These are phyloP conservation scores for Trametes elegans DNA, from an alignment of 768 basidiomycete species.

Conservation along the genomic window DNA sequence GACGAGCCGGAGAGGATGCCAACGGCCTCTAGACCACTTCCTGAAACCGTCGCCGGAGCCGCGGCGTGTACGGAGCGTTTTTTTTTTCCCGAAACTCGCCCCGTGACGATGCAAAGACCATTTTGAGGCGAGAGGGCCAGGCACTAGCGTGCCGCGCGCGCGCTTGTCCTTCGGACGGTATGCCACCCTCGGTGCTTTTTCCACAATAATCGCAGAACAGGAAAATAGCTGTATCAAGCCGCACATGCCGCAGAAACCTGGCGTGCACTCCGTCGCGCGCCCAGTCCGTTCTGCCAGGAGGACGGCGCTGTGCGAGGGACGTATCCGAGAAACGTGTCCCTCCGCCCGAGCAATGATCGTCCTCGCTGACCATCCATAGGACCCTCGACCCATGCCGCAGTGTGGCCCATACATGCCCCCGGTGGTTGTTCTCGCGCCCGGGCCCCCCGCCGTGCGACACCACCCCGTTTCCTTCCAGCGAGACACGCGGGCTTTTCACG, in stretches of 20 bases:
- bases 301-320: neutral
- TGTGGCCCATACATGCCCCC: slow-evolving; percentile 7
- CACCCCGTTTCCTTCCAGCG: slow-evolving; percentile 6
- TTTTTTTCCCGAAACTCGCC: neutral
- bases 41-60: neutral
- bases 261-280: neutral
- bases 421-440: slow-evolving; percentile 1
- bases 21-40: neutral
- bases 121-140: slow-evolving; percentile 9
- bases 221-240: no score
- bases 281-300: neutral
- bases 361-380: slow-evolving; percentile 7
- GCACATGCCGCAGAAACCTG: no score
- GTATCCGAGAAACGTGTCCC: slow-evolving; percentile 1
- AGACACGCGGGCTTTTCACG: neutral
- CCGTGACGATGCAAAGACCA: neutral
- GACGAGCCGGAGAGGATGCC: neutral
- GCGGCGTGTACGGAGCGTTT: neutral
- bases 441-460: slow-evolving; percentile 1
- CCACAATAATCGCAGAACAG: neutral
- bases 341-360: neutral
- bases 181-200: slow-evolving; percentile 9
- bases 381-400: neutral
- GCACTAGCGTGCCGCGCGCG: slow-evolving; percentile 12
- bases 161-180: slow-evolving; percentile 1